Base-by-base conservation (phyloP, 2,329 filamentous ascomycete species). In the Penicillium aurantiogriseum region DNA sequence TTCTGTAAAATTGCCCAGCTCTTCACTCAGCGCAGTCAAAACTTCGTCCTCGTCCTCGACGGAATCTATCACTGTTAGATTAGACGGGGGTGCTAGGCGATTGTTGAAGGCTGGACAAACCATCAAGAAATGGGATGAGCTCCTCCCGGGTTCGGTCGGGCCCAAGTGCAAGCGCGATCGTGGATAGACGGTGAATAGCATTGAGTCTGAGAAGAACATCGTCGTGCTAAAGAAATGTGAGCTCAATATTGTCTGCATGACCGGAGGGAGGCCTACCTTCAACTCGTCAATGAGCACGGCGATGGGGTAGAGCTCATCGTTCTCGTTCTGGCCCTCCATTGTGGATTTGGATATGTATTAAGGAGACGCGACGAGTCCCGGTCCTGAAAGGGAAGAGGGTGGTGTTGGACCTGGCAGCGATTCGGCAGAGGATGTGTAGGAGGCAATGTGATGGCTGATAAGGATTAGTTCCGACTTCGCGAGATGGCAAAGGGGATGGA, bases 41-140 rank as follows among this genome's bases (percentile, higher is more conserved):
- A 99, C 95, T 78, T 99, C 94, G 69, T 99, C 94, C 78, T 99
- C 94, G 72, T 99, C 94, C 80, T 99, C 94, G 69, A 99, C 93
- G 51, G 94, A 97, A 79, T 99, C 94, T 99, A 77, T 61, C 64
- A 59, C 31, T 61, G 66, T 71, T 67, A 67, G 63, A 60, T 71
- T 67, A 67, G 63, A 60, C 50, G 58, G 50, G 43, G 47, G 21
- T 50, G 53, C 47, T 56, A 48, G 51, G 60, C 49, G 57, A 62
- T 59, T 52, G 40, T 59, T 52, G 40, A 29, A 52, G n/a, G 29
- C 40, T 52, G 17, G 64, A 82, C 90, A 81, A 81, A 97, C 94
- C 94, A 78, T 99, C 95, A 73, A 99, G 86, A 77, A 99, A 99
- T 69, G 95, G 95, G 80, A 99, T 96, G 73, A 99, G 86, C 83